Evolutionary conservation across 1,139 yeast genomes (phyloP), one percentile per base, ranked within the genome.

Genomic region (Spathaspora sp.): DNA sequence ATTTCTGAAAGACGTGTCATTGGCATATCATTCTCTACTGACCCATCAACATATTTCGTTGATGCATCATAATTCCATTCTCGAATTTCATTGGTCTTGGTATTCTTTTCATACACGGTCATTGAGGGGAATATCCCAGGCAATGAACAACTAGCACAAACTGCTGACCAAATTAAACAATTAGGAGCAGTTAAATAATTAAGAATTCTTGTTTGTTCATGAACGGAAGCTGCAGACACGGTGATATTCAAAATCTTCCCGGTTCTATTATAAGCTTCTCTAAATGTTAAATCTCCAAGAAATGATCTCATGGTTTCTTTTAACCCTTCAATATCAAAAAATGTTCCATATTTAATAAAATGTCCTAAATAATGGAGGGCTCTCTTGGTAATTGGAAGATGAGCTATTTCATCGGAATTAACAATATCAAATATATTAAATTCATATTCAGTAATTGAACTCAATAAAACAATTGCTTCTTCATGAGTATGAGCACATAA

Each of bases 1-100:
- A 93, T 88, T 64, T 93, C 99, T 42, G 95, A 87, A 16, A 93
- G 72, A 56, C 97, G 77, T 0, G 95, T 78, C 26, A 90, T 84
- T 2, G 99, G 99, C 43, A 93, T 69, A 62, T 93, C 99, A 54
- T 89, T 89, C 59, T 91, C 96, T 4, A 95, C 97, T 0, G 97
- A 89, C 0, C 99, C 99, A 65, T 95, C 99, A 34, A 93, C 91
- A 65, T 86, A 93, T 56, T 86, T 86, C 43, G 84, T 80, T 9
- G 91, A 79, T 0, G 89, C 80, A 53, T 74, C 79, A 45, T 90
- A 89, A 51, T 86, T 85, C 99, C 99, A 93, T 55, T 85, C 84
- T 46, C 78, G 80, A 7, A 81, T 72, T 47, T 77, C 78, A 16
- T 84, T 84, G 0, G 96, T 88, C 47, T 73, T 73, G 2, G 87